Percentiles rank a stretch among this genome's conserved stretches.
Conservation (phyloP, 257 asterid species). For the Plantago major region DNA sequence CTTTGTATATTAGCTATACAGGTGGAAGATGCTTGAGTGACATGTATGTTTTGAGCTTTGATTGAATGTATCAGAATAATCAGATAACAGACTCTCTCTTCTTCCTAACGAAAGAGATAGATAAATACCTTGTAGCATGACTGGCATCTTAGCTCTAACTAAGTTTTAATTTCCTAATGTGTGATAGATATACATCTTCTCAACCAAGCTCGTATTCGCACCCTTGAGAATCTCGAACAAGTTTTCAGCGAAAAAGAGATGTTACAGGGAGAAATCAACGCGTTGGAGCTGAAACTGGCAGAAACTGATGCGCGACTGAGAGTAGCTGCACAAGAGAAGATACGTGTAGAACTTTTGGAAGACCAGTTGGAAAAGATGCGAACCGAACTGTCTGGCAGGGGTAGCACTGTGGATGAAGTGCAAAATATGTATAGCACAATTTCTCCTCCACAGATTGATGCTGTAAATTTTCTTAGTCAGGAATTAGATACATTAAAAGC, state of each 20-base stretch:
- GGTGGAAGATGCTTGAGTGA: neutral
- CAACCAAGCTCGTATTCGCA: slow-evolving; percentile 73
- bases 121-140: neutral
- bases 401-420: slow-evolving; percentile 26
- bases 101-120: neutral
- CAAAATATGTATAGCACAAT: slow-evolving; percentile 29
- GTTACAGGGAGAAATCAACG: slow-evolving; percentile 72
- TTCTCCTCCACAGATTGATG: slow-evolving; percentile 32
- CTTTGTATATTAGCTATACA: neutral
- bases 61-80: neutral
- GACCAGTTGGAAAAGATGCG: slow-evolving; percentile 67
- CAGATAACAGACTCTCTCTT: slow-evolving; percentile 11
- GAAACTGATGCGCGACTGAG: slow-evolving; percentile 84
- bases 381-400: slow-evolving; percentile 49
- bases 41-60: slow-evolving; percentile 9
- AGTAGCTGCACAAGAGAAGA: slow-evolving; percentile 79
- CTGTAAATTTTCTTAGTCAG: slow-evolving; percentile 39
- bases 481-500: slow-evolving; percentile 53
- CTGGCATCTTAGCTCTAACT: slow-evolving; percentile 16
- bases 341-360: slow-evolving; percentile 62
- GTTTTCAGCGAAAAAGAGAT: slow-evolving; percentile 68
- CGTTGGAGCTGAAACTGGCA: slow-evolving; percentile 72
- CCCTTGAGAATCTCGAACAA: slow-evolving; percentile 69
- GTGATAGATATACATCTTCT: slow-evolving; percentile 71
- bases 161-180: slow-evolving; percentile 17